Conservation (phyloP, 2,329 filamentous ascomycete genomes). For the Hypoxylon sp. region DNA sequence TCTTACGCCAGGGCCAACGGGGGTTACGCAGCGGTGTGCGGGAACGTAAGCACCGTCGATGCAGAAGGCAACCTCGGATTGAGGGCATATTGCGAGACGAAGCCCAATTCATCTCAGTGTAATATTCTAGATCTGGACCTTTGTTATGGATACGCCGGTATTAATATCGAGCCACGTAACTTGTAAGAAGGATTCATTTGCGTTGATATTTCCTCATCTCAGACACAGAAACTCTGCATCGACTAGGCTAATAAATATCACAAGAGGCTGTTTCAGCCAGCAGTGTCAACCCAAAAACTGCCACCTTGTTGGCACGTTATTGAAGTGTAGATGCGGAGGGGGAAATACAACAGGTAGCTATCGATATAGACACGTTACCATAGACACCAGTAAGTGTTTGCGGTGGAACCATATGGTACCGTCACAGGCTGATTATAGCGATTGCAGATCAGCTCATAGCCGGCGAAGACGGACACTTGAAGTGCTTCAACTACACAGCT, state of each 20-base stretch:
- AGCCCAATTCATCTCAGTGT: background rate
- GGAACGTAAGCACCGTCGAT: conserved; percentile 2
- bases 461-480: conserved; percentile 13
- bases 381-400: conserved; percentile 5
- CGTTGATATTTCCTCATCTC: background rate
- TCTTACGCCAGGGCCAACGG: background rate
- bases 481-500: conserved; percentile 13
- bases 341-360: background rate
- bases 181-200: conserved; percentile 8
- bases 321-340: background rate
- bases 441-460: conserved; percentile 13
- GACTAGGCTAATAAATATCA: background rate
- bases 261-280: conserved; percentile 5
- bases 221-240: background rate
- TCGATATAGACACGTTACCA: background rate
- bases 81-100: conserved; percentile 9
- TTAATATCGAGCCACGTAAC: background rate
- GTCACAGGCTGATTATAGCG: background rate
- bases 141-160: conserved; percentile 1
- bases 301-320: background rate
- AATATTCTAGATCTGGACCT: conserved; percentile 17
- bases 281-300: background rate
- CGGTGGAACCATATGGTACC: background rate
- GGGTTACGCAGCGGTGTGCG: conserved; percentile 1
- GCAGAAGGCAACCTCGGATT: background rate